These are phyloP conservation scores for Arthroderma sp. DNA, from an alignment of 2,329 filamentous ascomycete genomes.

Conservation along the genomic window DNA sequence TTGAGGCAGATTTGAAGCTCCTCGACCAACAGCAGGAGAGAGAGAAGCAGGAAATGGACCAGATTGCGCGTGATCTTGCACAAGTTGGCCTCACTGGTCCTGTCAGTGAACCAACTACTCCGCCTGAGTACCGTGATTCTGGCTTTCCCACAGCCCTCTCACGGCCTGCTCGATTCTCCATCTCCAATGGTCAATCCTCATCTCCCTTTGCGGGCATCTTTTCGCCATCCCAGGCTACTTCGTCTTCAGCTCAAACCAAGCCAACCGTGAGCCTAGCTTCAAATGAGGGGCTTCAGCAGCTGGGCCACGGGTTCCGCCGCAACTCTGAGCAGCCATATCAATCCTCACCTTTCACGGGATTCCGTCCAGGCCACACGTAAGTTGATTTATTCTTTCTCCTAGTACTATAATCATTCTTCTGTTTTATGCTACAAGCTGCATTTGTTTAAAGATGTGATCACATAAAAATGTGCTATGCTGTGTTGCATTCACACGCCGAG, in stretches of 20 bases:
- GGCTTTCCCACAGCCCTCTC: constrained; percentile 70
- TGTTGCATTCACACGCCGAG: too few species aligned
- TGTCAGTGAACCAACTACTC: constrained; percentile 90
- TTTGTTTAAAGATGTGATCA: too few species aligned
- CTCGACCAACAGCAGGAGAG: constrained; percentile 72
- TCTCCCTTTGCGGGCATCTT: constrained; percentile 57
- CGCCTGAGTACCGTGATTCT: constrained; percentile 77
- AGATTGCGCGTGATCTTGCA: constrained; percentile 68
- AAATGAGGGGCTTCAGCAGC: constrained; percentile 57
- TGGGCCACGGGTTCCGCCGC: constrained; percentile 58
- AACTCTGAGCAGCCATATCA: constrained; percentile 83
- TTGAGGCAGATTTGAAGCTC: constrained; percentile 84
- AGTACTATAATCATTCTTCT: background rate
- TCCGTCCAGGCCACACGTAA: constrained; percentile 66
- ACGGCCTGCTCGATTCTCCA: constrained; percentile 76
- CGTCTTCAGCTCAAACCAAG: constrained; percentile 37
- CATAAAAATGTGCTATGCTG: too few species aligned
- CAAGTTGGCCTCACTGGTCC: constrained; percentile 50
- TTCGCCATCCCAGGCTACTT: constrained; percentile 60
- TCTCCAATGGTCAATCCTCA: constrained; percentile 72
- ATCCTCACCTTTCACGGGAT: constrained; percentile 45
- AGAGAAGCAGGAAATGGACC: constrained; percentile 70
- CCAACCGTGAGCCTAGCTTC: constrained; percentile 42
- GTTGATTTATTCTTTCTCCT: constrained; percentile 30
- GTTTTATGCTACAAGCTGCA: background rate